A percentile compares a stretch with the other conserved stretches of the same genome.
These are phyloP conservation scores for Trichoderma asperellum DNA, from an alignment of 2,329 filamentous ascomycete species.

Conservation along the genomic window DNA sequence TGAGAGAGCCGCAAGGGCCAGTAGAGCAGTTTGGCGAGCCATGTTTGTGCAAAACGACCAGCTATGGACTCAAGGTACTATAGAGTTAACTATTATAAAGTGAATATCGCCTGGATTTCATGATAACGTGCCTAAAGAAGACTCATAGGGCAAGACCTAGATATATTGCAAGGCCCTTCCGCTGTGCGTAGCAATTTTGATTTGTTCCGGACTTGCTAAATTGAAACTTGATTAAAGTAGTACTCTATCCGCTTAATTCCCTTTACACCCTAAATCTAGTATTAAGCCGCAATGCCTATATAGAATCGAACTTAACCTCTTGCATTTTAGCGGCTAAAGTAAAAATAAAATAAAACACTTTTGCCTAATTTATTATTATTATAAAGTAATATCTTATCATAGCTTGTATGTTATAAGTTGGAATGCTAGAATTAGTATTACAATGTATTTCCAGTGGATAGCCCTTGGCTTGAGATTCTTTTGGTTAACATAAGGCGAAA, in stretches of 20 bases:
- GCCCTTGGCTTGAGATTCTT: background rate
- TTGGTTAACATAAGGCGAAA: background rate
- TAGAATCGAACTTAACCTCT: constrained; percentile 1
- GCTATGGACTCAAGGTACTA: background rate
- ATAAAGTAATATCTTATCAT: background rate
- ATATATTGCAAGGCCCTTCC: background rate
- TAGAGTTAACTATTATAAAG: background rate
- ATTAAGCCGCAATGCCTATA: constrained; percentile 19
- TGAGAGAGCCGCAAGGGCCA: constrained; percentile 11
- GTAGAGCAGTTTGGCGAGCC: constrained; percentile 2
- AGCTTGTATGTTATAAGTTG: background rate
- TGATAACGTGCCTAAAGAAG: background rate
- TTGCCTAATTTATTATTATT: constrained; percentile 2
- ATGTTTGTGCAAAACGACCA: constrained; percentile 1
- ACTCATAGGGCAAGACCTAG: background rate
- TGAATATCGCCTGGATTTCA: background rate
- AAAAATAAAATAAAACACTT: constrained; percentile 1
- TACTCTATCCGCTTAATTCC: background rate
- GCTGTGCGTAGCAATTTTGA: background rate
- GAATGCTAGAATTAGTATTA: no score
- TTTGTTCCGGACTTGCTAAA: constrained; percentile 8
- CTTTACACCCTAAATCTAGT: background rate
- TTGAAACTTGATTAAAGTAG: constrained; percentile 1
- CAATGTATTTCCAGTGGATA: background rate
- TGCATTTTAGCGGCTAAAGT: constrained; percentile 13